A percentile compares a stretch with the other conserved stretches of the same genome.
phyloP scores from a whole-genome alignment of 208 protist genomes.

The Trichomonas gallinae region DNA sequence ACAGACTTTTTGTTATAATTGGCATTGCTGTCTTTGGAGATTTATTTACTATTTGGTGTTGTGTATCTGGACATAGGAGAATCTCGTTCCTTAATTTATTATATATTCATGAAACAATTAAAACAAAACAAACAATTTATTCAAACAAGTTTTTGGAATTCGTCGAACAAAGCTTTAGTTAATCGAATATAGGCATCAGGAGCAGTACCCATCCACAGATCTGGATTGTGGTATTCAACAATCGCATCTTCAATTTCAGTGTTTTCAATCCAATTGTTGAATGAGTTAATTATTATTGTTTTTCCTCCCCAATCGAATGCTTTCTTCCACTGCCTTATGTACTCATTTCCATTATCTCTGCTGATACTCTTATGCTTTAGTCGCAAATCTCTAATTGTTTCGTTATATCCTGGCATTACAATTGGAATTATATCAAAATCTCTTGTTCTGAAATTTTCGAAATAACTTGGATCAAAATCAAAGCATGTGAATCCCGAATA shows the following conservation, averaged over 20 bases:
- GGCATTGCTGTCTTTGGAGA: no score
- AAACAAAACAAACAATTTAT: no score
- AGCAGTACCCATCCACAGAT: neutral
- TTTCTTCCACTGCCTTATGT: slow-evolving; percentile 29
- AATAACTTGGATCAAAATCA: neutral
- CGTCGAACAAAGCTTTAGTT: neutral
- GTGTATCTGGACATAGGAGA: no score
- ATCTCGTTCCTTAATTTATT: no score
- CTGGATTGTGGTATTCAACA: neutral
- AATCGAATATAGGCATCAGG: neutral
- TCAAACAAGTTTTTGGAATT: neutral
- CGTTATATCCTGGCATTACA: neutral
- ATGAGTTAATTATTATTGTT: slow-evolving; percentile 45
- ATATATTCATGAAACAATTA: no score
- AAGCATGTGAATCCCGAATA: neutral
- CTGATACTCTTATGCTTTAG: neutral
- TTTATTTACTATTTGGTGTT: no score
- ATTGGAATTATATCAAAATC: neutral
- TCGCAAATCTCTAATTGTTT: neutral
- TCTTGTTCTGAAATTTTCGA: neutral
- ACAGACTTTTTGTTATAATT: no score
- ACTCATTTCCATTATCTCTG: slow-evolving; percentile 37
- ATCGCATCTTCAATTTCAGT: slow-evolving; percentile 48
- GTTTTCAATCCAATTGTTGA: slow-evolving; percentile 55
- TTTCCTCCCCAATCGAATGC: slow-evolving; percentile 25